Evolutionary conservation across 352 stramenopile species (phyloP).

Genomic region (Phytophthora foliorum): DNA sequence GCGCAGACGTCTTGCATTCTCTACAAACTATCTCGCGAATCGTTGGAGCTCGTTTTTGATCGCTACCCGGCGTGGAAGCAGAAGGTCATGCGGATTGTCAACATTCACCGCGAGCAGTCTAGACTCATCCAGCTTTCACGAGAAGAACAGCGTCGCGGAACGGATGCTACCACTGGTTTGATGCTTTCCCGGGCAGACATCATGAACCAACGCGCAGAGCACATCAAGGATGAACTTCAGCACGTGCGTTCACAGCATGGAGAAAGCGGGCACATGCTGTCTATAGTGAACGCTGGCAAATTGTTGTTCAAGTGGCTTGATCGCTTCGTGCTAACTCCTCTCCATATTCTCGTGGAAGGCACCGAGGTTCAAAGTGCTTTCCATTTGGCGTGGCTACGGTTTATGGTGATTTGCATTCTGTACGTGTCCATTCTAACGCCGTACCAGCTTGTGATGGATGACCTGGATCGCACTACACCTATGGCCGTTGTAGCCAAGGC

Average conservation of each 20-base stretch:
- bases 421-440: slow-evolving; percentile 55
- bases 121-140: slow-evolving; percentile 33
- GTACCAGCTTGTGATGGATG: slow-evolving; percentile 57
- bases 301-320: slow-evolving; percentile 12
- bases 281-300: background rate
- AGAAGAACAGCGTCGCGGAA: slow-evolving; percentile 18
- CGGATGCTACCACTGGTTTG: slow-evolving; percentile 16
- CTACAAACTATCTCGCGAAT: slow-evolving; percentile 64
- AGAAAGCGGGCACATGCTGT: background rate
- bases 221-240: slow-evolving; percentile 20
- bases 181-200: slow-evolving; percentile 30
- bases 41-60: slow-evolving; percentile 74
- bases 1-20: slow-evolving; percentile 70
- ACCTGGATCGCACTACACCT: slow-evolving; percentile 23
- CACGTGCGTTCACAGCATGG: background rate
- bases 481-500: slow-evolving; percentile 26
- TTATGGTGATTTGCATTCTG: slow-evolving; percentile 42
- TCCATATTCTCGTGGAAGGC: slow-evolving; percentile 29
- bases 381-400: slow-evolving; percentile 53
- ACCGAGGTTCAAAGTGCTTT: slow-evolving; percentile 49
- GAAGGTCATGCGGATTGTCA: slow-evolving; percentile 74
- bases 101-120: slow-evolving; percentile 62
- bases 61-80: slow-evolving; percentile 74
- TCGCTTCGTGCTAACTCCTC: background rate
- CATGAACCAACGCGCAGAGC: slow-evolving; percentile 22